Conservation (phyloP, 2,329 filamentous ascomycete species). For the Lecanosticta acicola region DNA sequence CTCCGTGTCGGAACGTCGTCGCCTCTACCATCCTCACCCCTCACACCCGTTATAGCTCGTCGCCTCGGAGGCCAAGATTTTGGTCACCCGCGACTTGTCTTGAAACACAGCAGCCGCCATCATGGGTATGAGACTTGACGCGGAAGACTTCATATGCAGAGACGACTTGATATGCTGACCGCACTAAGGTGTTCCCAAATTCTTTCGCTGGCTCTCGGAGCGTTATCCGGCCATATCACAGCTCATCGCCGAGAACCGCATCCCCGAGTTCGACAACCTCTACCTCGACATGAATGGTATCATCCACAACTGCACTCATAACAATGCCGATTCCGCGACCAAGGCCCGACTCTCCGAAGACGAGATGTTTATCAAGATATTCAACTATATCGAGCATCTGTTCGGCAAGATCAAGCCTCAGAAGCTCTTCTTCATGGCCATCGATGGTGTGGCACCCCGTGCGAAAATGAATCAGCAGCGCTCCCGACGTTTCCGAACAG, state of each 20-base stretch:
- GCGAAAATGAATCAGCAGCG: constrained; percentile 99
- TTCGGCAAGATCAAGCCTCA: constrained; percentile 99
- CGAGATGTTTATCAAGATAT: constrained; percentile 99
- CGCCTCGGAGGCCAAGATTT: constrained; percentile 8
- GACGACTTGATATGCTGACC: too few species aligned
- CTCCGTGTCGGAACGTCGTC: constrained; percentile 33
- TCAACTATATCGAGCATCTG: constrained; percentile 98
- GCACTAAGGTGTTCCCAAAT: constrained; percentile 72
- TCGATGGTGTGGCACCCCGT: constrained; percentile 92
- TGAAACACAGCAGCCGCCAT: constrained; percentile 30
- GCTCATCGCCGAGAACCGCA: constrained; percentile 96
- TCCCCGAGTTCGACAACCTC: constrained; percentile 96
- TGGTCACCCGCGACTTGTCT: constrained; percentile 19
- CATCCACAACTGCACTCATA: constrained; percentile 99
- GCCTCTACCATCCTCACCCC: constrained; percentile 5
- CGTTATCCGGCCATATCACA: constrained; percentile 97
- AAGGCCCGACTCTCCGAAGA: constrained; percentile 93
- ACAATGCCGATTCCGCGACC: constrained; percentile 85
- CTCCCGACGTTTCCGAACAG: constrained; percentile 88
- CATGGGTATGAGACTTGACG: constrained; percentile 28
- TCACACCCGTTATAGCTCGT: constrained; percentile 7
- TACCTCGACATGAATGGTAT: constrained; percentile 99
- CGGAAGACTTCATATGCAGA: constrained; percentile 3
- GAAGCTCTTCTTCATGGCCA: constrained; percentile 98
- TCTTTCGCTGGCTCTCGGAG: constrained; percentile 99